Evolutionary conservation across 345 rosid genomes (phyloP), one percentile per base, ranked within the genome.

Genomic region (Angophora floribunda): DNA sequence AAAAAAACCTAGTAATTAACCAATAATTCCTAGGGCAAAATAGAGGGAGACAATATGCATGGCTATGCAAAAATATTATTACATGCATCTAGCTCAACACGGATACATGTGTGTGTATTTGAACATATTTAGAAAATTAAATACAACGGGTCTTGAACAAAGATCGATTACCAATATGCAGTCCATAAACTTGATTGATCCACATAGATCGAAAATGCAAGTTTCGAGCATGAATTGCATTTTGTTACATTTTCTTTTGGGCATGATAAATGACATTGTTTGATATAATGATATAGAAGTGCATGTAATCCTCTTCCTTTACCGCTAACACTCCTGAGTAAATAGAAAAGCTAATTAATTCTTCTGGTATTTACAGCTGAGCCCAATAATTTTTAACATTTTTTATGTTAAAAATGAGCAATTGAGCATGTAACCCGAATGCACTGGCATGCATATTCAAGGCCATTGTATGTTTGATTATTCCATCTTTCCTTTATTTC

Each of bases 321-420:
- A 36, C 6, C 1, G 75, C 7, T 6, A 6, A n/a, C 75, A 63
- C 5, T 5, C 0, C 7, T 4, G 4, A 6, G 1, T 75, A 9
- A 36, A 41, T 41, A 41, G 5, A 19, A 19, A 75, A 75, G 16
- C 26, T 75, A 4, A 75, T 41, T 0, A 41, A 12, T 5, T 75
- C 41, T 36, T 75, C 8, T 36, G 10, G 82, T 41, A 21, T 75
- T 44, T 9, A 19, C 2, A 41, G 82, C 49, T 6, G 26, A 75
- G 1, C 82, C 49, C 36, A 75, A 41, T 41, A 9, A 19, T 10
- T 75, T 19, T 75, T 26, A 41, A 9, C 4, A 3, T 75, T 75
- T 75, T 75, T 41, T 75, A 75, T 10, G 82, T 75, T 75, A 22
- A 75, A 75, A 36, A 75, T 75, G 82, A 75, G 7, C 49, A 75